phyloP scores from a whole-genome alignment of 2,329 filamentous ascomycete genomes.

The Boeremia exigua region DNA sequence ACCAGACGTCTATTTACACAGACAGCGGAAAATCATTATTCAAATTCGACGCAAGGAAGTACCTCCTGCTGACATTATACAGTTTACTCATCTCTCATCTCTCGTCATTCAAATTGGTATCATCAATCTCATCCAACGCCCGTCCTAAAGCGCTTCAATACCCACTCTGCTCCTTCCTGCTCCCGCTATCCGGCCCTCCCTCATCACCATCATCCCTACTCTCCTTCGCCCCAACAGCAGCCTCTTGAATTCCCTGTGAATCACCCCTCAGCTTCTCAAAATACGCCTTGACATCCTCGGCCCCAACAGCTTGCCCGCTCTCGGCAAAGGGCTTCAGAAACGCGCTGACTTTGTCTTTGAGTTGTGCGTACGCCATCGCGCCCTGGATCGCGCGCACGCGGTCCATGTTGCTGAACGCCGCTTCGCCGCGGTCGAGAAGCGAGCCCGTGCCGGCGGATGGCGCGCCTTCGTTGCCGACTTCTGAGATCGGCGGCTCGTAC shows the following conservation, averaged over 20 bases:
- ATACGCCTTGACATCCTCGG: slow-evolving; percentile 95
- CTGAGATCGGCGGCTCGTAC: slow-evolving; percentile 88
- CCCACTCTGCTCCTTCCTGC: slow-evolving; percentile 49
- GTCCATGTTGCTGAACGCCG: slow-evolving; percentile 88
- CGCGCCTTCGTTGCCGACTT: slow-evolving; percentile 59
- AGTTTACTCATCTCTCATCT: slow-evolving; percentile 1
- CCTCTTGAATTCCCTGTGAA: slow-evolving; percentile 67
- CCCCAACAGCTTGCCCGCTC: slow-evolving; percentile 83
- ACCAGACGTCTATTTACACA: not conserved
- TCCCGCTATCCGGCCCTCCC: slow-evolving; percentile 33
- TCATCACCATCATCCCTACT: slow-evolving; percentile 36
- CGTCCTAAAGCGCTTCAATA: slow-evolving; percentile 31
- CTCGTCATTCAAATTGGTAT: slow-evolving; percentile 6
- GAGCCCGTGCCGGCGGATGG: slow-evolving; percentile 74
- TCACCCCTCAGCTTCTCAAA: slow-evolving; percentile 95
- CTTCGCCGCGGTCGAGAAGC: slow-evolving; percentile 89
- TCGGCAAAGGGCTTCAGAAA: slow-evolving; percentile 95
- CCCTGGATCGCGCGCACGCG: slow-evolving; percentile 91
- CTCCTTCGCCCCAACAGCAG: slow-evolving; percentile 38
- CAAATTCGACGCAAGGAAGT: not conserved
- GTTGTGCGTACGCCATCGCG: slow-evolving; percentile 96
- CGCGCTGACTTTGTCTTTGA: slow-evolving; percentile 93
- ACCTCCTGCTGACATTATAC: not conserved
- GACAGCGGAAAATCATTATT: not conserved
- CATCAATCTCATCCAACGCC: not conserved